Percentiles rank a stretch among this genome's conserved stretches.
These are phyloP conservation scores for Stachybotrys chartarum DNA, from an alignment of 2,329 filamentous ascomycete species.

Conservation along the genomic window DNA sequence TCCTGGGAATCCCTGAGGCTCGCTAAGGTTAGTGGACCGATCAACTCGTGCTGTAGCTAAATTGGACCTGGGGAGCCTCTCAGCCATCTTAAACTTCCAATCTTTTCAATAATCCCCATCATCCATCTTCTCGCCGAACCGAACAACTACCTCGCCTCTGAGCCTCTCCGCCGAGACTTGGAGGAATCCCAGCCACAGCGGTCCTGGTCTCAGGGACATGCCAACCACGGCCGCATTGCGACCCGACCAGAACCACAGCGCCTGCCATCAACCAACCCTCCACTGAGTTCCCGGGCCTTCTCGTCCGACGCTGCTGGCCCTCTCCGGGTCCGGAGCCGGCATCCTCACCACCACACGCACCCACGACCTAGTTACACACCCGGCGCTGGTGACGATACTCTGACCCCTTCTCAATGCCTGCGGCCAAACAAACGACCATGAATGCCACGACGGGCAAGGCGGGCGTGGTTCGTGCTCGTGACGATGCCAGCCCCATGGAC, in stretches of 20 bases:
- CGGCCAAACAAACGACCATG: constrained; percentile 19
- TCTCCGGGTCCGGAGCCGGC: constrained; percentile 12
- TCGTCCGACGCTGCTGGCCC: background rate
- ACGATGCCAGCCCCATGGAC: constrained; percentile 46
- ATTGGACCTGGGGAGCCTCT: background rate
- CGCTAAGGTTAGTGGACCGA: background rate
- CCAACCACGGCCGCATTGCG: background rate
- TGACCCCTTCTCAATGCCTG: background rate
- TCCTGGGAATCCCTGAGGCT: background rate
- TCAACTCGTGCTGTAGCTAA: background rate
- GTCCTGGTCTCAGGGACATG: background rate
- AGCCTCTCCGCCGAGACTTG: background rate
- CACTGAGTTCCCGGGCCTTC: background rate
- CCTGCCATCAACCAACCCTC: background rate
- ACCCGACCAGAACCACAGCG: background rate
- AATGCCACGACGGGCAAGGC: constrained; percentile 44
- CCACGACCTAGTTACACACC: constrained; percentile 4
- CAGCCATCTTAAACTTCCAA: background rate
- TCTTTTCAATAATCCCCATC: background rate
- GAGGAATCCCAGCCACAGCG: background rate
- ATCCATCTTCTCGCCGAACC: background rate
- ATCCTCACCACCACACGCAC: constrained; percentile 24
- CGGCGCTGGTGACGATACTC: background rate
- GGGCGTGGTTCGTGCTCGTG: constrained; percentile 47
- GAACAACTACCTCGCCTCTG: background rate